phyloP scores from a whole-genome alignment of 108 stramenopile genomes.

The Pseudonitzschia multistriata region DNA sequence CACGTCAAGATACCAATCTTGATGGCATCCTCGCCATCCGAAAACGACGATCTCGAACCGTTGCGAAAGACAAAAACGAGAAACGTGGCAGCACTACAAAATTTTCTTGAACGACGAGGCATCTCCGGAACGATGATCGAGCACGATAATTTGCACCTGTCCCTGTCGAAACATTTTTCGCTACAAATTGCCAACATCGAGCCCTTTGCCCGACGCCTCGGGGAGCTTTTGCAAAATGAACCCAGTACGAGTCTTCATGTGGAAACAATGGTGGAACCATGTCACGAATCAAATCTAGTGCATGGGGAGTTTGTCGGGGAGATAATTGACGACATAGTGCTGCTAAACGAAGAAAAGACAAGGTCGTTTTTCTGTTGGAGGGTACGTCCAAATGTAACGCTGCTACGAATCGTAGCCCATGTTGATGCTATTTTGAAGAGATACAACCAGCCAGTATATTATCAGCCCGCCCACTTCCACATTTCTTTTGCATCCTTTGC shows the following conservation, averaged over 20 bases:
- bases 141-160: slow-evolving; percentile 33
- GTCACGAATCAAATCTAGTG: not conserved
- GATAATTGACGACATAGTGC: not conserved
- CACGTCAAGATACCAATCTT: slow-evolving; percentile 38
- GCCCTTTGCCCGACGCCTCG: slow-evolving; percentile 36
- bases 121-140: slow-evolving; percentile 27
- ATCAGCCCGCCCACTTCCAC: slow-evolving; percentile 43
- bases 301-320: not conserved
- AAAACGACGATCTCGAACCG: not conserved
- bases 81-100: slow-evolving; percentile 11
- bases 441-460: slow-evolving; percentile 38
- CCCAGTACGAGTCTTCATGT: slow-evolving; percentile 1
- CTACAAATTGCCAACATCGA: slow-evolving; percentile 34
- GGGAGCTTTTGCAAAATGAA: slow-evolving; percentile 12
- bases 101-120: slow-evolving; percentile 24
- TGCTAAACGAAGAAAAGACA: slow-evolving; percentile 49
- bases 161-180: slow-evolving; percentile 45
- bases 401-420: slow-evolving; percentile 30
- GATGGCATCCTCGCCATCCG: not conserved
- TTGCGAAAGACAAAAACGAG: not conserved
- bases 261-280: not conserved
- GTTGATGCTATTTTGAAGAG: slow-evolving; percentile 34
- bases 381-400: slow-evolving; percentile 19
- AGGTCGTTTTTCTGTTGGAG: slow-evolving; percentile 42
- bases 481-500: slow-evolving; percentile 42